Base-by-base conservation (phyloP, 495 filamentous ascomycete species). In the Aspergillus bridgeri region DNA sequence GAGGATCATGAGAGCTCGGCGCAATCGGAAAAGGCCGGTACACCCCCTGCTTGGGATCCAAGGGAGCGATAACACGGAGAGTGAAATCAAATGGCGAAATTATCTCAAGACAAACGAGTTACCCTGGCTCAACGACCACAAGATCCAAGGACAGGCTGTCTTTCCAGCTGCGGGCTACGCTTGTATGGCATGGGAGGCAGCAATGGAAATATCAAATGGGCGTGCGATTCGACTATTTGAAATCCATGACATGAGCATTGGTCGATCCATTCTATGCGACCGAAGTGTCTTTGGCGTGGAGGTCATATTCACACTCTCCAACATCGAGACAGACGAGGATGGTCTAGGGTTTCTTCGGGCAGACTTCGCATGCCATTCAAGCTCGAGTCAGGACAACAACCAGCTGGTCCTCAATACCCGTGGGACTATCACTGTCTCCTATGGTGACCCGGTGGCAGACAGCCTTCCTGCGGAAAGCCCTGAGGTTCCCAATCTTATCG, bases 171-270 rank as follows among this genome's bases (percentile, higher is more conserved):
- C 54, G 8, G 62, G 44, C 8, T 65, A 62, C 42, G 33, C 57
- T 15, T 44, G 42, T 6, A 65, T 62, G 55, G 60, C 60, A 17
- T 60, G 60, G 3, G 65, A 77, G 52, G 75, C 62, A 19, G 33
- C 38, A 13, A 24, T 23, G 23, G 18, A 18, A 27, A 38, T 58
- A 17, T 27, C 48, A 0, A 24, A 13, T 11, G 48, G 19, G 3
- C 33, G 45, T 21, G 27, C 22, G 8, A 24, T 52, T 7, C 42
- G 48, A 7, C 21, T 58, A 11, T 13, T 58, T n/a, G 56, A 58
- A 42, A n/a, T 58, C 33, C 13, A 45, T 19, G 49, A 58, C 3
- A 9, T 58, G 13, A 20, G 22, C 22, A 58, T 58, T 27, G 38
- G 38, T 6, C 56, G 49, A 18, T 15, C 56, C 17, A 29, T 58